phyloP scores from a whole-genome alignment of 1,139 yeast species.

The Saccharomycopsis hybrid region DNA sequence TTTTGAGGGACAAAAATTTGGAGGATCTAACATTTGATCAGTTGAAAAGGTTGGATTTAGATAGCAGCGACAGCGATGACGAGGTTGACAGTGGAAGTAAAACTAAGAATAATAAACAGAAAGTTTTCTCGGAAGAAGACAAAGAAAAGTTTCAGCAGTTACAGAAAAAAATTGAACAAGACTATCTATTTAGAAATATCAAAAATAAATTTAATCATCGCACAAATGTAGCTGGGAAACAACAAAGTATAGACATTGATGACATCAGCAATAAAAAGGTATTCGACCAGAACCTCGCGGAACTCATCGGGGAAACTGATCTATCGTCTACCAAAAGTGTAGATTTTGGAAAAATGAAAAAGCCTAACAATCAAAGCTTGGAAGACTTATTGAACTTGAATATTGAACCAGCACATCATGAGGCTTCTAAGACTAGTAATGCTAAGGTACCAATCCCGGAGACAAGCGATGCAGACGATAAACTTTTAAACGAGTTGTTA shows the following conservation, averaged over 20 bases:
- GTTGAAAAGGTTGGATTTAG: constrained; percentile 29
- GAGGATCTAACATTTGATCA: constrained; percentile 60
- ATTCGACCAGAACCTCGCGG: too few species aligned
- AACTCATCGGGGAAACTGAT: too few species aligned
- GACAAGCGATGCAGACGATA: constrained; percentile 7
- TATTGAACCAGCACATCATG: background rate
- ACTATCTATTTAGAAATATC: constrained; percentile 15
- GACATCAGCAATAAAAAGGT: too few species aligned
- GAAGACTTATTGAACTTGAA: constrained; percentile 5
- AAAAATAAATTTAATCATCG: constrained; percentile 7
- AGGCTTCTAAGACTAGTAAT: background rate
- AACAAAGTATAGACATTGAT: too few species aligned
- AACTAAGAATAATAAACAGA: background rate
- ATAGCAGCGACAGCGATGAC: background rate
- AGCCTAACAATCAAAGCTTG: background rate
- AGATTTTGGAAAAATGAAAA: too few species aligned
- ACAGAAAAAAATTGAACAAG: constrained; percentile 15
- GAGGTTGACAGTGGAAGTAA: constrained; percentile 1
- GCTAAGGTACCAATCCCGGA: constrained; percentile 1
- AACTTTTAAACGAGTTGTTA: constrained; percentile 17
- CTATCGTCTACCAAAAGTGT: too few species aligned
- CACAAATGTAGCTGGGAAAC: too few species aligned
- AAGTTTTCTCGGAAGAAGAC: constrained; percentile 9
- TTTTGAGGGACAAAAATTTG: constrained; percentile 26
- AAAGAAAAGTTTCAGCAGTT: constrained; percentile 10